Conservation (phyloP, 179 eudicot species). For the Beta lomatogona region DNA sequence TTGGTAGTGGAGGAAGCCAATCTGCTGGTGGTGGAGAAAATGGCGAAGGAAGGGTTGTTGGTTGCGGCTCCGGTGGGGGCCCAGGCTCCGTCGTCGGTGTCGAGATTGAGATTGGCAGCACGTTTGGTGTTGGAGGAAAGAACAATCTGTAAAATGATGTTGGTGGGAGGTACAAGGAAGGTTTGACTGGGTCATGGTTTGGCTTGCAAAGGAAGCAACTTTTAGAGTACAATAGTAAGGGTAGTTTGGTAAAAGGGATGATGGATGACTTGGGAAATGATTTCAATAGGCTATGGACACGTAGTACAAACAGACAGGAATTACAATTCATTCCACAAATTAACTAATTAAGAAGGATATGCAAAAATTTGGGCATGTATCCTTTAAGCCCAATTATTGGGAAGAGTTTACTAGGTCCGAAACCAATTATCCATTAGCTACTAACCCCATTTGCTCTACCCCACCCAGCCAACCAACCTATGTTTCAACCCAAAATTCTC, state of each 20-base stretch:
- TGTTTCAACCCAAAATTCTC: no score
- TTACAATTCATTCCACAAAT: no score
- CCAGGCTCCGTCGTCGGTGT: background rate
- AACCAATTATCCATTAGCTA: no score
- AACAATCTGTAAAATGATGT: background rate
- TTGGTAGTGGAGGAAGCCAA: background rate
- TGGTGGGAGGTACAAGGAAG: background rate
- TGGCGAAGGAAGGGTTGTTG: background rate
- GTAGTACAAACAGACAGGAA: no score
- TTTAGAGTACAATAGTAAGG: background rate
- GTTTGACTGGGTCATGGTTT: background rate
- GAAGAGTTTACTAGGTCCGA: no score
- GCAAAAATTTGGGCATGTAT: no score
- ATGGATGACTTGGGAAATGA: no score
- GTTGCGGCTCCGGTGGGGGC: background rate
- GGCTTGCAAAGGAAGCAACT: background rate
- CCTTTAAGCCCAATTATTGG: no score
- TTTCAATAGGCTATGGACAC: no score
- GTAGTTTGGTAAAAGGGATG: background rate
- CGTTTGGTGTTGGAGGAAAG: background rate
- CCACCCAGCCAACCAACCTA: no score
- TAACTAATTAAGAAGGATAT: no score
- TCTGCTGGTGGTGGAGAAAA: background rate
- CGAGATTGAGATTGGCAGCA: background rate
- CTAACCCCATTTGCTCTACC: no score